Percentiles rank a stretch among this genome's conserved stretches.
phyloP scores from a whole-genome alignment of 129 eudicot genomes.

The Escallonia herrerae region DNA sequence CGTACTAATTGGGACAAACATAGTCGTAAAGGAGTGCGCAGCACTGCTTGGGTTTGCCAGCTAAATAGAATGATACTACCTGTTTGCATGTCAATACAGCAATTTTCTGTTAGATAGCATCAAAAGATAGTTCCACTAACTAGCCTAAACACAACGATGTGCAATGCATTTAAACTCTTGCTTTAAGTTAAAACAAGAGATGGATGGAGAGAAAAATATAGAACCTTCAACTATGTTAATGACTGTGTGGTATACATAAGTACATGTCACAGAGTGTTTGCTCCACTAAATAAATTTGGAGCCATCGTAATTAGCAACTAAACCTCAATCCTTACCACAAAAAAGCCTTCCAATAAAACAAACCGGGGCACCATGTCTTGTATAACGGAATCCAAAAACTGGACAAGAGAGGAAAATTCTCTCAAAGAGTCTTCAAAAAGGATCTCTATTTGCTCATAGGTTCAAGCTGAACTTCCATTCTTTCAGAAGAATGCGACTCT shows the following conservation, averaged over 20 bases:
- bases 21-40: not conserved
- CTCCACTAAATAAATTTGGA: constrained; percentile 14
- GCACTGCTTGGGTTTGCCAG: not conserved
- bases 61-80: not conserved
- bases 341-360: constrained; percentile 15
- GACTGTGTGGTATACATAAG: constrained; percentile 23
- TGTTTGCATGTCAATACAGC: not conserved
- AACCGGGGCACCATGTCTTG: not conserved
- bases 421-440: constrained; percentile 1
- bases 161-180: not conserved
- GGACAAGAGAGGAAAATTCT: constrained; percentile 9
- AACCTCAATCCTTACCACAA: constrained; percentile 12
- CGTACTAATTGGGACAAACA: not conserved
- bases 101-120: not conserved
- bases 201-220: not conserved
- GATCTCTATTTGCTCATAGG: constrained; percentile 48
- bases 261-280: constrained; percentile 19
- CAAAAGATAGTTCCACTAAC: not conserved
- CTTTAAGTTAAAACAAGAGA: not conserved
- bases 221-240: constrained; percentile 23
- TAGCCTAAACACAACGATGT: not conserved
- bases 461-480: constrained; percentile 83
- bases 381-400: constrained; percentile 10
- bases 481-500: constrained; percentile 39
- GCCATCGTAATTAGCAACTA: constrained; percentile 1